phyloP scores from a whole-genome alignment of 2,329 filamentous ascomycete species.

The Aspergillus sp. region DNA sequence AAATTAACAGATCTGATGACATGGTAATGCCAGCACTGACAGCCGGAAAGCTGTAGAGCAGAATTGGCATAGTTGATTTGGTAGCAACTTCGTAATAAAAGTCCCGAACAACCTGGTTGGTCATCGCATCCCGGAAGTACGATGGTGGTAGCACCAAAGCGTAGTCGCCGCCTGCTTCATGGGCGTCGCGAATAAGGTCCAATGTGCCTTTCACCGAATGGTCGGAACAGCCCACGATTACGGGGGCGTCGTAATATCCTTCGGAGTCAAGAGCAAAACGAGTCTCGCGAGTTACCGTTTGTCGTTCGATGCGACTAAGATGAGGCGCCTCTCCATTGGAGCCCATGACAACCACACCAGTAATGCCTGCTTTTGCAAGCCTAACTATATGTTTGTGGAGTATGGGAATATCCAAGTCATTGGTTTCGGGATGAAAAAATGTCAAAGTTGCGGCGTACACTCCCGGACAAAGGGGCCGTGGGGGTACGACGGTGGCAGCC shows the following conservation, averaged over 20 bases:
- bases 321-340: conserved; percentile 75
- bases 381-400: not conserved
- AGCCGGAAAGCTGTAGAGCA: too few relatives aligned
- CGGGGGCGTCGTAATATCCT: not conserved
- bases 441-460: not conserved
- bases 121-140: too few relatives aligned
- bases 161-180: too few relatives aligned
- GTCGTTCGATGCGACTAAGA: conserved; percentile 64
- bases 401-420: not conserved
- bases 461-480: not conserved
- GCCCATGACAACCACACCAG: conserved; percentile 68
- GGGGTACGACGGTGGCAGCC: too few relatives aligned
- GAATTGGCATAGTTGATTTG: too few relatives aligned
- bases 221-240: not conserved
- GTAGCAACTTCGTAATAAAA: not conserved
- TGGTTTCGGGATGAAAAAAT: not conserved
- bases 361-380: conserved; percentile 64
- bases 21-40: too few relatives aligned
- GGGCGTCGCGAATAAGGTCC: too few relatives aligned
- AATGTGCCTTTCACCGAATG: too few relatives aligned
- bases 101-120: too few relatives aligned
- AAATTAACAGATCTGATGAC: too few relatives aligned
- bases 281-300: conserved; percentile 18
- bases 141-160: too few relatives aligned
- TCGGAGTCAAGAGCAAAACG: not conserved